Base-by-base conservation (phyloP, 2,329 filamentous ascomycete genomes). In the Ilyonectria destructans region DNA sequence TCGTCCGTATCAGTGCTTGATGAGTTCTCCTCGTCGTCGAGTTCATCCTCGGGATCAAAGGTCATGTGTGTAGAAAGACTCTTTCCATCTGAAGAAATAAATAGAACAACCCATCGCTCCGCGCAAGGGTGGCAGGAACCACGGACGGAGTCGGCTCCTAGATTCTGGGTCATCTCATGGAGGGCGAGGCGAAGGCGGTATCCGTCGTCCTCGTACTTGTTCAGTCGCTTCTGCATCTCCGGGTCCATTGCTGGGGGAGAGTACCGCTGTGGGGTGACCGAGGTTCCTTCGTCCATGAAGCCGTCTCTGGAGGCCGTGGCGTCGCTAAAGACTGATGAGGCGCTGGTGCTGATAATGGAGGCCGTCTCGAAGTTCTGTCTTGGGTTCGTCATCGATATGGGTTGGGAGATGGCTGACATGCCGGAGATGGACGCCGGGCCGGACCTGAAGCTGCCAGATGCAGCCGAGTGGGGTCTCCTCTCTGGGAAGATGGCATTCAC, bases 401-500 rank as follows among this genome's bases (percentile, higher is more conserved):
- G 91, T 82, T 87, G 93, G 78, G 86, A 97, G 75, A 85, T 90
- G 75, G 78, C 88, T 81, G 83, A 95, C 81, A 87, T 93, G 77
- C 86, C 95, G 76, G 83, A 93, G 77, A 86, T 88, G 69, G 86
- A 94, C 81, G 84, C 94, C 56, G 86, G 92, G 77, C 85, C 93
- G 74, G 86, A 95, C 82, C 84, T 88, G 80, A 89, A 86, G 78
- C 82, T 91, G 80, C 84, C 89, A 70, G 84, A 92, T 43, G 89
- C 86, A 63, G 84, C 85, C 1, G 91, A 93, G 40, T 86, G 85
- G 2, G 92, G 90, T 46, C 91, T 85, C 61, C 88, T 87, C 75
- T 94, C 91, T 0, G 95, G 95, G 77, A 95, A 97, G 15, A 98
- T 87, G 12, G 92, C 92, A 79, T 96, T 94, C 70, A 97, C 89